Evolutionary conservation across 805 yeast genomes (phyloP).

Genomic region (Ogataea minuta): DNA sequence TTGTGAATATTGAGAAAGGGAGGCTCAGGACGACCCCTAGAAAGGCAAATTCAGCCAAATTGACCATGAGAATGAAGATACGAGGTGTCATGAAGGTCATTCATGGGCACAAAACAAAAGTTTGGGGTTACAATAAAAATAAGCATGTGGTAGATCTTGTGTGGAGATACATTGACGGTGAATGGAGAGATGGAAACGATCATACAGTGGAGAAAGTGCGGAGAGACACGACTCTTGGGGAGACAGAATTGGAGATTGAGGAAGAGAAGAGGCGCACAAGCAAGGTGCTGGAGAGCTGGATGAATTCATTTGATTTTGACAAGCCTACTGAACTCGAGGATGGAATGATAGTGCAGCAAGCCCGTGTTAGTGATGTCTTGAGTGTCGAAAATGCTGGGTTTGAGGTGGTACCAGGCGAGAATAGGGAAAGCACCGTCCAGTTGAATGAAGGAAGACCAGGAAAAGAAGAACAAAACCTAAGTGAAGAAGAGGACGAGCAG

Average conservation of each 20-base stretch:
- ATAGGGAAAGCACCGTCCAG: conserved; percentile 5
- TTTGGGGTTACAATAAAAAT: conserved; percentile 88
- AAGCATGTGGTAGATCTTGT: conserved; percentile 62
- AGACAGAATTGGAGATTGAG: conserved; percentile 33
- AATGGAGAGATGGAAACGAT: conserved; percentile 78
- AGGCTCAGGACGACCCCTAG: conserved; percentile 59
- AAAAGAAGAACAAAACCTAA: conserved; percentile 4
- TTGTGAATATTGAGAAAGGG: conserved; percentile 41
- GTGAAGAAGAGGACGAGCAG: conserved; percentile 12
- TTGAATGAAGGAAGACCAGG: conserved; percentile 12
- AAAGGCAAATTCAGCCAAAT: conserved; percentile 43
- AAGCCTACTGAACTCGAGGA: conserved; percentile 43
- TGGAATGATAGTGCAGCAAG: conserved; percentile 43
- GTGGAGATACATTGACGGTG: conserved; percentile 56
- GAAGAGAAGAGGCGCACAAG: conserved; percentile 40
- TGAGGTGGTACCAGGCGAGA: conserved; percentile 29
- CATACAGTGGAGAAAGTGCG: conserved; percentile 67
- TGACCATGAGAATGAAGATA: conserved; percentile 63
- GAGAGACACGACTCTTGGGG: conserved; percentile 7
- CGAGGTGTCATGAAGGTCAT: conserved; percentile 57
- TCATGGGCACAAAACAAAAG: conserved; percentile 66
- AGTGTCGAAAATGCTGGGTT: conserved; percentile 24
- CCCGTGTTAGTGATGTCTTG: conserved; percentile 28
- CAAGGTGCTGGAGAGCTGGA: conserved; percentile 46
- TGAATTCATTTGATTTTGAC: conserved; percentile 51